Evolutionary conservation across 306 rosid species (phyloP).

Genomic region (Cucumis melo): DNA sequence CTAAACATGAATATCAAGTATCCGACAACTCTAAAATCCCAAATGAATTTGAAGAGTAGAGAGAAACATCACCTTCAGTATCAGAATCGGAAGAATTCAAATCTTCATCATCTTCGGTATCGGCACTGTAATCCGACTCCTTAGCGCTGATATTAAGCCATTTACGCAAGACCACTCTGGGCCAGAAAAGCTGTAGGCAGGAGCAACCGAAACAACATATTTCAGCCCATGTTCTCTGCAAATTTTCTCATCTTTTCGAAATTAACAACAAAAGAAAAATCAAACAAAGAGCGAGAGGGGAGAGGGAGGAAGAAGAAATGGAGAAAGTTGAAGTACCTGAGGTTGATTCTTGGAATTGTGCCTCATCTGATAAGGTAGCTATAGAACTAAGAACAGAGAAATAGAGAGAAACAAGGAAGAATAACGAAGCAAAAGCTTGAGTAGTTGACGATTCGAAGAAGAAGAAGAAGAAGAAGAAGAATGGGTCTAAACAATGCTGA

Average conservation of each 20-base stretch:
- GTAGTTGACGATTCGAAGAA: background rate
- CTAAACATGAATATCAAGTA: background rate
- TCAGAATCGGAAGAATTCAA: constrained; percentile 33
- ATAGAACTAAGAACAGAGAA: background rate
- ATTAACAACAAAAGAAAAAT: constrained; percentile 12
- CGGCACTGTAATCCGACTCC: constrained; percentile 59
- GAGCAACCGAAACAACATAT: constrained; percentile 42
- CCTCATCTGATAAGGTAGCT: constrained; percentile 28
- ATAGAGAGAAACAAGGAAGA: background rate
- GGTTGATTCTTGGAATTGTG: constrained; percentile 27
- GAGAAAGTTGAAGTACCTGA: constrained; percentile 28
- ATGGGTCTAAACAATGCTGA: background rate
- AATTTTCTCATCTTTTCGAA: constrained; percentile 35
- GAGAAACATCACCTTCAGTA: constrained; percentile 25
- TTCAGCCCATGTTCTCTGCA: constrained; percentile 70
- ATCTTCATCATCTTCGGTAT: constrained; percentile 43
- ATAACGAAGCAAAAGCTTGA: background rate
- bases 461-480: constrained; percentile 2
- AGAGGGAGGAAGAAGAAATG: constrained; percentile 5
- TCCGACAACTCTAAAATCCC: background rate
- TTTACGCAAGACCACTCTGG: constrained; percentile 54
- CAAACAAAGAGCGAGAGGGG: background rate
- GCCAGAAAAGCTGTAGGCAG: constrained; percentile 71
- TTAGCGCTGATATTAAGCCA: constrained; percentile 54
- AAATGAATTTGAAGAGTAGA: background rate